Base-by-base conservation (phyloP, 1,284 basidiomycete genomes). In the Ceratobasidium sp. region DNA sequence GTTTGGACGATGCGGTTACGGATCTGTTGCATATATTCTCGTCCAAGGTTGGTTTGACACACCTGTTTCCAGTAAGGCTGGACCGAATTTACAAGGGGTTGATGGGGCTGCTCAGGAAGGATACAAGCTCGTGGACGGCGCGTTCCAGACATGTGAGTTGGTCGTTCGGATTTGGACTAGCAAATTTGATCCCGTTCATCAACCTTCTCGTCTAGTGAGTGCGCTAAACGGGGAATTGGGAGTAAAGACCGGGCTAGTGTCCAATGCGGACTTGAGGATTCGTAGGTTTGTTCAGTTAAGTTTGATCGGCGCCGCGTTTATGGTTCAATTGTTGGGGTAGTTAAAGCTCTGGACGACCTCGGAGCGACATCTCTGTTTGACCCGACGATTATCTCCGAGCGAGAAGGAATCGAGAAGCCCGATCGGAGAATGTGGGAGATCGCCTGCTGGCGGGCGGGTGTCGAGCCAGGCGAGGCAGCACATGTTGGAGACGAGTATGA, bases 401-500 rank as follows among this genome's bases (percentile, higher is more conserved):
- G 86, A 71, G 85, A 87, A 76, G 84, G 87, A 8, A 76, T 88
- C 23, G 90, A 91, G 79, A 93, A 93, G 78, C 92, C 91, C 0
- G 80, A 84, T 1, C 75, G 76, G 30, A 81, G 85, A 55, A 87
- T 93, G 52, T 93, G 90, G 79, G 76, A 79, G 32, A 81, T 83
- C 1, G 83, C 85, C 0, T 81, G 79, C 69, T 55, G 75, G 48
- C 74, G 76, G 41, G 75, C 76, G 14, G 73, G 79, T 34, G 73
- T 85, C 16, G 74, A 74, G 28, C 79, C 81, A 0, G 76, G 79
- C 10, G 83, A 89, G 76, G 85, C 84, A 36, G 76, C 92, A 34
- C 91, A 92, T 76, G 84, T 92, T 58, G 91, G 91, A 2, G 91
- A 93, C 77, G 90, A 92, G 75, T 77, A 91, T 43, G 78, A 83